Evolutionary conservation across 2,329 filamentous ascomycete species (phyloP), one percentile per base, ranked within the genome.

Genomic region (Leptosphaerulina australis): DNA sequence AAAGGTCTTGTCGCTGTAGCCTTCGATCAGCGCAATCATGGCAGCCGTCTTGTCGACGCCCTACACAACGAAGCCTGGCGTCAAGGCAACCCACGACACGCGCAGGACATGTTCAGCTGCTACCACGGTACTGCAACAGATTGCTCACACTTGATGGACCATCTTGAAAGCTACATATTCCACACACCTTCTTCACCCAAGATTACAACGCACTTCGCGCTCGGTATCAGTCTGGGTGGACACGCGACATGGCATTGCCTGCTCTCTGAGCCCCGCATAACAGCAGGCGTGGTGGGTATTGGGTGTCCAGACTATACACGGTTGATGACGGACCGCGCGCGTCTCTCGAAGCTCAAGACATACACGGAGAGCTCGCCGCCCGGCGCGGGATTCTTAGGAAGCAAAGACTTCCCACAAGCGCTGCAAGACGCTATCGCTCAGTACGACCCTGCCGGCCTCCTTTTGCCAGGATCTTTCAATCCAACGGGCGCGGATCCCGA

Each of bases 11-110:
- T 97, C 39, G 91, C 90, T 2, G 83, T 92, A 10, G 83, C 88
- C 2, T 96, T 96, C 72, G 94, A 97, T 74, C 91, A 96, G 77
- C 83, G 93, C 35, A 97, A 97, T 72, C 94, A 97, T 74, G 94
- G 94, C 20, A 81, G 83, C 2, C 79, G 94, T 45, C 73, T 85
- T 51, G 83, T 93, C 2, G 81, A 87, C 62, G 75, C 82, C 6
- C 60, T 80, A 14, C 85, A 88, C 20, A 97, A 97, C 70, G 79
- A 87, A 60, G 81, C 87, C 3, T 97, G 92, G 93, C 82, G 83
- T 33, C 74, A 83, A 28, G 91, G 91, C 22, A 96, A 97, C 68
- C 77, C 81, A 6, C 83, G 80, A 5, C 94, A 97, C 76, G 93
- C 91, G 0, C 85, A 90, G 68, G 94, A 99, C 72, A 96, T 99